Evolutionary conservation across 495 filamentous ascomycete genomes (phyloP).

Genomic region (Trichoderma virens): DNA sequence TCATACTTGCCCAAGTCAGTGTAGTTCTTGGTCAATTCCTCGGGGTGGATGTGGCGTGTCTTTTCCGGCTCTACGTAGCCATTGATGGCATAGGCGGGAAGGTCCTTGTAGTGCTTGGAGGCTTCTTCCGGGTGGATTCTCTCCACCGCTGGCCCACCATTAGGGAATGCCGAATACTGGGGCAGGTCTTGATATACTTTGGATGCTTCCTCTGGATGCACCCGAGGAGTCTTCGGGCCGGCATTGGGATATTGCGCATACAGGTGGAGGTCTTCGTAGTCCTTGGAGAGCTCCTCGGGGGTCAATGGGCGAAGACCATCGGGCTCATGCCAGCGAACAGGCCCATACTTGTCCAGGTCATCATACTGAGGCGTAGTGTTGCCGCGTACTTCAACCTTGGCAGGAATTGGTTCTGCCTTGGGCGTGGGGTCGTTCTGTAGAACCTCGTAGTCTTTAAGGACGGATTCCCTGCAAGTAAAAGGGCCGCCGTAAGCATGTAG

Average conservation of each 20-base stretch:
- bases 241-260: slow-evolving; percentile 1
- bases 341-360: slow-evolving; percentile 21
- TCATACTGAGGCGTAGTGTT: slow-evolving; percentile 3
- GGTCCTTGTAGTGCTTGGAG: slow-evolving; percentile 12
- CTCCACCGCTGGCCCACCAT: not conserved
- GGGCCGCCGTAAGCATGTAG: slow-evolving; percentile 19
- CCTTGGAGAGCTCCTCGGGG: slow-evolving; percentile 12
- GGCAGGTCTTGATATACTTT: slow-evolving; percentile 20
- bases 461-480: not conserved
- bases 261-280: slow-evolving; percentile 16
- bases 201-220: slow-evolving; percentile 12
- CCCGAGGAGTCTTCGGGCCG: slow-evolving; percentile 10
- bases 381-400: slow-evolving; percentile 9
- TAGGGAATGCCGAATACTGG: slow-evolving; percentile 16
- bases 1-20: slow-evolving; percentile 29
- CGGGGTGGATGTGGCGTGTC: slow-evolving; percentile 7
- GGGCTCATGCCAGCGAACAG: slow-evolving; percentile 27
- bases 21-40: slow-evolving; percentile 18
- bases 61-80: slow-evolving; percentile 18
- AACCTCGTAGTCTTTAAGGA: not conserved
- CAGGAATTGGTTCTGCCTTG: slow-evolving; percentile 3
- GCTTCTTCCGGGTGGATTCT: slow-evolving; percentile 10
- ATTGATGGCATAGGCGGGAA: slow-evolving; percentile 9
- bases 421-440: not conserved
- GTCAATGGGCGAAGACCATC: slow-evolving; percentile 13